These are phyloP conservation scores for Trichoderma simmonsii DNA, from an alignment of 2,329 filamentous ascomycete genomes.

Conservation along the genomic window DNA sequence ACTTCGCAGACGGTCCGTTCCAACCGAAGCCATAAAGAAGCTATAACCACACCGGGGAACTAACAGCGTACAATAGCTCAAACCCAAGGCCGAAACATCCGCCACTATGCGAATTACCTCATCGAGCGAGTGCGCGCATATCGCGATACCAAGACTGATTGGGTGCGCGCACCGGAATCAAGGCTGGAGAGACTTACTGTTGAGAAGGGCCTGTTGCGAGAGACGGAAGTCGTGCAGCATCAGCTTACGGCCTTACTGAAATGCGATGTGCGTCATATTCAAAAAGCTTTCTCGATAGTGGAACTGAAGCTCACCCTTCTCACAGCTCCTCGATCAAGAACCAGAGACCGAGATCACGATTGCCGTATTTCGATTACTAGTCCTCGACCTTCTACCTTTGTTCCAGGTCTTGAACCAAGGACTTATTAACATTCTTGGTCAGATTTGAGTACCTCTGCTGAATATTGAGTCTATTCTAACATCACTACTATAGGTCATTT, in stretches of 20 bases:
- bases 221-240: slow-evolving; percentile 86
- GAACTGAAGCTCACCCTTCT: neutral
- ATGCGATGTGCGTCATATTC: slow-evolving; percentile 68
- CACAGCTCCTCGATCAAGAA: slow-evolving; percentile 77
- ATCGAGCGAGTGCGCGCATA: slow-evolving; percentile 78
- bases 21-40: neutral
- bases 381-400: slow-evolving; percentile 81
- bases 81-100: slow-evolving; percentile 91
- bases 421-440: slow-evolving; percentile 93
- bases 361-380: slow-evolving; percentile 86
- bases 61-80: slow-evolving; percentile 59
- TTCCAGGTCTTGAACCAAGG: slow-evolving; percentile 97
- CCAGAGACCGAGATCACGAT: slow-evolving; percentile 95
- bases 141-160: slow-evolving; percentile 81
- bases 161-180: slow-evolving; percentile 78
- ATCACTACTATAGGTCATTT: slow-evolving; percentile 67
- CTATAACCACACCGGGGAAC: neutral
- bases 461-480: neutral
- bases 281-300: neutral
- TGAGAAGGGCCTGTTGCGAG: slow-evolving; percentile 86
- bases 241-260: slow-evolving; percentile 83
- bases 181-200: slow-evolving; percentile 82
- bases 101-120: slow-evolving; percentile 86
- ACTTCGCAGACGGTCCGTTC: slow-evolving; percentile 82
- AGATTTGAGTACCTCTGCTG: slow-evolving; percentile 28